Conservation (phyloP, 805 yeast species). For the Ogataea sp. region DNA sequence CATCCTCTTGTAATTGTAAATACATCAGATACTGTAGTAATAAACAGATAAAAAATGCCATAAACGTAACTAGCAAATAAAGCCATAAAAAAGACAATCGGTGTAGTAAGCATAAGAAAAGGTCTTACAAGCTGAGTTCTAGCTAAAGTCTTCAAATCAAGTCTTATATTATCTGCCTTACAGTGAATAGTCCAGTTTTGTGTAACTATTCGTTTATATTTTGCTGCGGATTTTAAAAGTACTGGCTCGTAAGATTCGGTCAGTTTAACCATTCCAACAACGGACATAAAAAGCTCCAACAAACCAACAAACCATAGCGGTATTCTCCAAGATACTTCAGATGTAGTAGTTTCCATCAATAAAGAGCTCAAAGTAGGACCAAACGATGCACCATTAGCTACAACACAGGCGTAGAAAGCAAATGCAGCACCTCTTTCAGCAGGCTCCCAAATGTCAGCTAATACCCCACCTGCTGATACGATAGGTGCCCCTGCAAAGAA, state of each 20-base stretch:
- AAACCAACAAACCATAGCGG: constrained; percentile 43
- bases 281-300: constrained; percentile 25
- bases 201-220: constrained; percentile 15
- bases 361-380: constrained; percentile 54
- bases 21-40: constrained; percentile 35
- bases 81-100: constrained; percentile 34
- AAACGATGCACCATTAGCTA: constrained; percentile 58
- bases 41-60: constrained; percentile 36
- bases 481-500: constrained; percentile 53
- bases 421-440: constrained; percentile 44
- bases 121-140: constrained; percentile 29
- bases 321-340: constrained; percentile 47
- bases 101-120: constrained; percentile 29
- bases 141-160: constrained; percentile 15
- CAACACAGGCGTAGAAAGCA: constrained; percentile 39
- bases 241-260: constrained; percentile 35
- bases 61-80: constrained; percentile 42
- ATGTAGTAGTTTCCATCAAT: constrained; percentile 32
- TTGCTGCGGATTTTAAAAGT: constrained; percentile 19
- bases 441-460: constrained; percentile 49
- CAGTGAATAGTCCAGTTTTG: constrained; percentile 25
- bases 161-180: constrained; percentile 15
- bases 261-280: constrained; percentile 23
- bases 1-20: constrained; percentile 22
- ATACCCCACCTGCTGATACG: constrained; percentile 50